Percentiles rank a stretch among this genome's conserved stretches.
Evolutionary conservation across 257 asterid genomes (phyloP).

Genomic region (Gynochthodes officinalis): DNA sequence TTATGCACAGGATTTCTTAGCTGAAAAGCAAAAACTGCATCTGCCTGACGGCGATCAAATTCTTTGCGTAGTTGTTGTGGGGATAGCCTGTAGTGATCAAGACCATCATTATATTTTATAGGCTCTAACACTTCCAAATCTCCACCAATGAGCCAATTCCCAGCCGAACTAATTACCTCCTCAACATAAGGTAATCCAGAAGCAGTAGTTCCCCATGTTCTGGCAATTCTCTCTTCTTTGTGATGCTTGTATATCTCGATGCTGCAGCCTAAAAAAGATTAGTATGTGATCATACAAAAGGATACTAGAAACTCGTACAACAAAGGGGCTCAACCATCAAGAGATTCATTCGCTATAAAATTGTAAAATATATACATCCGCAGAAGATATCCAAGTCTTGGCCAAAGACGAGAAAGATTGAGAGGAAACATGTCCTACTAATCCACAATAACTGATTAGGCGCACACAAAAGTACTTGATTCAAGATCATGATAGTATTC

Average conservation of each 20-base stretch:
- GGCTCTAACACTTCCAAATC: slow-evolving; percentile 73
- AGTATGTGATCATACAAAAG: neutral
- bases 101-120: slow-evolving; percentile 73
- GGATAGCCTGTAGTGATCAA: slow-evolving; percentile 79
- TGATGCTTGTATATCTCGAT: slow-evolving; percentile 74
- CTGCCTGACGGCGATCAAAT: slow-evolving; percentile 67
- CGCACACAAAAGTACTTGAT: neutral
- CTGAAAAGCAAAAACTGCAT: slow-evolving; percentile 90
- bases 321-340: neutral
- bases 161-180: slow-evolving; percentile 63
- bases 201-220: slow-evolving; percentile 89
- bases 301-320: neutral
- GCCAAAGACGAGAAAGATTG: neutral
- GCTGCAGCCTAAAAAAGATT: slow-evolving; percentile 32
- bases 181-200: slow-evolving; percentile 84
- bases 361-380: neutral
- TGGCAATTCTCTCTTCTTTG: slow-evolving; percentile 84
- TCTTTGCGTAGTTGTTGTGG: slow-evolving; percentile 67
- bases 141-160: slow-evolving; percentile 93
- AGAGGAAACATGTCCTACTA: neutral
- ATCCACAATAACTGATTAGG: neutral
- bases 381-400: neutral
- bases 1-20: slow-evolving; percentile 86
- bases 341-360: neutral
- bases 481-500: neutral